A percentile compares a stretch with the other conserved stretches of the same genome.
phyloP scores from a whole-genome alignment of 768 basidiomycete species.

The Dioszegia aurantiaca region DNA sequence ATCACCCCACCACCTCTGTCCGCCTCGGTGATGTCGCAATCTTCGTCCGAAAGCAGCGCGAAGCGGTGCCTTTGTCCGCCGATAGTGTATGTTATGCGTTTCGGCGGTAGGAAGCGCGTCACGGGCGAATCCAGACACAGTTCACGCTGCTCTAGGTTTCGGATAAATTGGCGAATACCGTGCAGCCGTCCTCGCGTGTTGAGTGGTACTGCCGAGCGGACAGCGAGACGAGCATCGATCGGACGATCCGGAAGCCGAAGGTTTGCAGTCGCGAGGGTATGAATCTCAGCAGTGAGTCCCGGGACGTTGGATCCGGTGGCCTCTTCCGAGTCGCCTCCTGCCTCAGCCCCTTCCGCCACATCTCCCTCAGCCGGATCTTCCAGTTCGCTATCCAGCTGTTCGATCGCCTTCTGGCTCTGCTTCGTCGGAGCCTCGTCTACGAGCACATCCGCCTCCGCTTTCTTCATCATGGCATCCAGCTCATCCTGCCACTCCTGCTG shows the following conservation, averaged over 20 bases:
- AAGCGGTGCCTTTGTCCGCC: not conserved
- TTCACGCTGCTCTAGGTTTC: not conserved
- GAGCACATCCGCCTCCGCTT: constrained; percentile 11
- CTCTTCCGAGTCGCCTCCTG: not conserved
- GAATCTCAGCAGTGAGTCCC: not conserved
- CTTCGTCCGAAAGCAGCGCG: constrained; percentile 1
- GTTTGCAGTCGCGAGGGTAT: not conserved
- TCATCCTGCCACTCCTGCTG: constrained; percentile 12
- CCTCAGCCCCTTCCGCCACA: not conserved
- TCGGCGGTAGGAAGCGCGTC: not conserved
- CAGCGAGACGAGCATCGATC: constrained; percentile 1
- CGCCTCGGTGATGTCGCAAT: constrained; percentile 2
- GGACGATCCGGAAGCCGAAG: constrained; percentile 11
- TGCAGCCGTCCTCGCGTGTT: not conserved
- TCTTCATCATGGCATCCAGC: constrained; percentile 8
- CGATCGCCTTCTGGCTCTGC: not conserved
- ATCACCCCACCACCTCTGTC: constrained; percentile 7
- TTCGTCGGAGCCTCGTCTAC: not conserved
- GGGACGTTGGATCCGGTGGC: too few relatives aligned
- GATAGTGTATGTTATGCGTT: not conserved
- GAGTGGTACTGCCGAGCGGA: not conserved
- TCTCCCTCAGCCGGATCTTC: not conserved
- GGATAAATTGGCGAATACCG: constrained; percentile 5
- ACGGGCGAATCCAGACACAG: too few relatives aligned
- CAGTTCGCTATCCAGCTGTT: not conserved